phyloP scores from a whole-genome alignment of 805 yeast genomes.

The Metschnikowia santaceciliae region DNA sequence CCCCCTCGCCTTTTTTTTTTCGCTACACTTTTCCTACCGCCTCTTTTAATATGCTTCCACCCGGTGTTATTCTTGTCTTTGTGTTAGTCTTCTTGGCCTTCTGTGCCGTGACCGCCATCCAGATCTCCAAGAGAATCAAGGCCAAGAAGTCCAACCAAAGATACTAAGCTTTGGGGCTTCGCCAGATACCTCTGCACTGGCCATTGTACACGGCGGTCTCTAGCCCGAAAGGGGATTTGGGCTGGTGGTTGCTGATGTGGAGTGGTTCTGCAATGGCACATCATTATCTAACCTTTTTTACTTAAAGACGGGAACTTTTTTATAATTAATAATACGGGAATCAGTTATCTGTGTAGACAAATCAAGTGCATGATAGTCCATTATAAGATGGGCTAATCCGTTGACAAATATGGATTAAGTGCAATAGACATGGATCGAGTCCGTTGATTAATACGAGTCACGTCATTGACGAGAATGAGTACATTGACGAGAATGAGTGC shows the following conservation, averaged over 20 bases:
- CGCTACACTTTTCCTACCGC: constrained; percentile 5
- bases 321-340: constrained; percentile 20
- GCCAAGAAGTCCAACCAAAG: constrained; percentile 36
- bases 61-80: constrained; percentile 72
- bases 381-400: no score
- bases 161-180: constrained; percentile 9
- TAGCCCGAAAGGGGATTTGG: background rate
- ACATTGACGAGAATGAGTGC: no score
- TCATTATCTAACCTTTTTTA: constrained; percentile 17
- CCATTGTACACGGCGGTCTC: background rate
- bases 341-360: constrained; percentile 9
- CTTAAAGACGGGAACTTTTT: constrained; percentile 19
- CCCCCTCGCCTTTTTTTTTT: constrained; percentile 5
- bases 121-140: constrained; percentile 38
- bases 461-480: no score
- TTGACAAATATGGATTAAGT: no score
- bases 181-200: background rate
- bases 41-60: constrained; percentile 53
- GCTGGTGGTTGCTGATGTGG: background rate
- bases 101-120: constrained; percentile 32
- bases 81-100: constrained; percentile 49
- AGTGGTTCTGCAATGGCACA: constrained; percentile 2
- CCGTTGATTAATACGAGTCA: no score
- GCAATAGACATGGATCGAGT: no score
- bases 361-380: no score